Conservation (phyloP, 495 filamentous ascomycete genomes). For the Endocarpon pusillum region DNA sequence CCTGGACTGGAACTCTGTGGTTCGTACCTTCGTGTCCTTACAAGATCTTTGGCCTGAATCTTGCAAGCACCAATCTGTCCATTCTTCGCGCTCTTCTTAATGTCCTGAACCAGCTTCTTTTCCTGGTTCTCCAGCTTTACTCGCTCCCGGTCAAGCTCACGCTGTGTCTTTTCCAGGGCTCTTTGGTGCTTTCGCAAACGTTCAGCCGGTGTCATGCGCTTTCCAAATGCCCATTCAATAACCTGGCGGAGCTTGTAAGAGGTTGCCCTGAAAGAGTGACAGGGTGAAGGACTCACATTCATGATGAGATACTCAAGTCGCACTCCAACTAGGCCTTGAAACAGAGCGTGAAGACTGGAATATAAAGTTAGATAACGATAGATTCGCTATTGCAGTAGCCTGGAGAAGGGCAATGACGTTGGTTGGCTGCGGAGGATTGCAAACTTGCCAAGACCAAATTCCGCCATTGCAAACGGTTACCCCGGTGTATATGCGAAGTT, state of each 20-base stretch:
- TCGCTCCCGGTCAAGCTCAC: conserved; percentile 85
- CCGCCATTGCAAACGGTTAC: no score
- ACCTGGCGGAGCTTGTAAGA: conserved; percentile 35
- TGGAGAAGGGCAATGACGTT: no score
- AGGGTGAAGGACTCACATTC: conserved; percentile 35
- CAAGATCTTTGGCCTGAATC: conserved; percentile 93
- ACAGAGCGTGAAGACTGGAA: conserved; percentile 3
- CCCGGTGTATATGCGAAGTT: no score
- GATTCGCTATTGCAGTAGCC: no score
- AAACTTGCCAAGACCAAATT: no score
- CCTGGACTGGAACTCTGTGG: background rate
- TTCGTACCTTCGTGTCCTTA: conserved; percentile 66
- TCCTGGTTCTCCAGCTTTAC: conserved; percentile 94
- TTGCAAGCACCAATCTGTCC: conserved; percentile 91
- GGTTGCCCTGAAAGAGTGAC: conserved; percentile 9
- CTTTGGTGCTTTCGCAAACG: conserved; percentile 93
- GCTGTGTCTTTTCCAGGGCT: conserved; percentile 89
- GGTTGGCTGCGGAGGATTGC: no score
- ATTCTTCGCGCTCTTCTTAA: conserved; percentile 95
- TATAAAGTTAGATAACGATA: no score
- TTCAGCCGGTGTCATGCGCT: conserved; percentile 94
- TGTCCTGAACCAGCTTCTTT: conserved; percentile 87
- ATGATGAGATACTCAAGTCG: conserved; percentile 21
- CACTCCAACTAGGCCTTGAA: background rate
- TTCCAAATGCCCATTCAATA: conserved; percentile 96